Conservation (phyloP, 768 basidiomycete genomes). For the Lactarius psammicola region DNA sequence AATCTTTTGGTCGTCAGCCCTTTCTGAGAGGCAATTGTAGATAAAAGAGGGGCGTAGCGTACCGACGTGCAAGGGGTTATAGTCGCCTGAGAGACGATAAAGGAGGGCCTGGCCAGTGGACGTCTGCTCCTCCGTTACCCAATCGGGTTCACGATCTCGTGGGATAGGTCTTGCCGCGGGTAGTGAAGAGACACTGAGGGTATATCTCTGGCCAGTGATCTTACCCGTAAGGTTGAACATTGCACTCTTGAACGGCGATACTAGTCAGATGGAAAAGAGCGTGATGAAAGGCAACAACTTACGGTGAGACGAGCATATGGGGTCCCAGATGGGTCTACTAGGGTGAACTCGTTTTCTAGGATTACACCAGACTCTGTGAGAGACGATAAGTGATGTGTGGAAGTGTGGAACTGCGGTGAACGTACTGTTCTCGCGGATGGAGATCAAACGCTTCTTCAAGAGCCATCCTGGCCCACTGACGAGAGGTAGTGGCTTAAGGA, state of each 20-base stretch:
- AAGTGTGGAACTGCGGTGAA: slow-evolving; percentile 8
- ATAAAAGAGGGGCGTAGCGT: slow-evolving; percentile 15
- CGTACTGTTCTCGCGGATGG: slow-evolving; percentile 81
- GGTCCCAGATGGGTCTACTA: slow-evolving; percentile 60
- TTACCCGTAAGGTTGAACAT: slow-evolving; percentile 46
- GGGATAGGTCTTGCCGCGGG: slow-evolving; percentile 39
- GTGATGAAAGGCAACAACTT: slow-evolving; percentile 17
- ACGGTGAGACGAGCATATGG: slow-evolving; percentile 45
- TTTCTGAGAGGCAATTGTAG: slow-evolving; percentile 43
- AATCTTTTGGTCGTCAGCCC: slow-evolving; percentile 63
- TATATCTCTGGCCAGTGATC: slow-evolving; percentile 40
- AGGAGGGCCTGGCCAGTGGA: slow-evolving; percentile 44
- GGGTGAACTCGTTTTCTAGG: slow-evolving; percentile 57
- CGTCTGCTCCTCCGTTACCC: slow-evolving; percentile 42
- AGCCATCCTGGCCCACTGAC: slow-evolving; percentile 81
- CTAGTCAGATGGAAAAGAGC: neutral
- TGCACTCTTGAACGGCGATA: neutral
- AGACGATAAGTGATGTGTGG: neutral
- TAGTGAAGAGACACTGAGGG: slow-evolving; percentile 40
- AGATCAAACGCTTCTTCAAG: slow-evolving; percentile 60
- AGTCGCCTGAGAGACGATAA: slow-evolving; percentile 52
- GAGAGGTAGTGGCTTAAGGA: too few species aligned
- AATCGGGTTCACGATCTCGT: slow-evolving; percentile 42
- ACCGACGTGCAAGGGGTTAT: slow-evolving; percentile 53
- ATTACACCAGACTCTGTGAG: slow-evolving; percentile 70